Base-by-base conservation (phyloP, 495 filamentous ascomycete species). In the Hyphodiscus hymeniophilus region DNA sequence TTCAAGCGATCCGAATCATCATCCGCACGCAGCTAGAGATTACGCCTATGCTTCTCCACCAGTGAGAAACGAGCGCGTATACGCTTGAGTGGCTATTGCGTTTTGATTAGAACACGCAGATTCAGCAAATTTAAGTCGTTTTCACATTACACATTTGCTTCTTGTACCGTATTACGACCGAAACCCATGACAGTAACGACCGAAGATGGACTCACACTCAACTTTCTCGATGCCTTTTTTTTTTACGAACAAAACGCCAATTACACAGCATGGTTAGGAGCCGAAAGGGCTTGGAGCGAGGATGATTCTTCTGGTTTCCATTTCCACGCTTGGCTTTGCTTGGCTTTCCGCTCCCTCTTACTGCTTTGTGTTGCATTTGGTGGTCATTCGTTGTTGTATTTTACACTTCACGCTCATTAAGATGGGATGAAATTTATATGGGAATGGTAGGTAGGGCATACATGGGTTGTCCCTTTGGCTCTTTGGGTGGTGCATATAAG, bases 141-240 rank as follows among this genome's bases (percentile, higher is more conserved):
- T 42, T 20, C 22, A 24, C 23, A 42, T 42, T 24, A n/a, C 21
- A 12, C 39, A 28, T 28, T 28, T 28, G 26, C 7, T 43, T 43
- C 41, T 43, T 43, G 24, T 43, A 43, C n/a, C 23, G 41, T 43
- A 43, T 43, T 43, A 43, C 21, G 26, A 28, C 26, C 26, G 41
- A 43, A 32, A 43, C 23, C 26, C 6, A 43, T 43, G 41, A 31
- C 26, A 41, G 15, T 40, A 40, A 40, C 38, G 38, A 40, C 17
- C 10, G 38, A 36, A 5, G 13, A 36, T 6, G 15, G 5, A n/a
- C 13, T 36, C 34, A 36, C 34, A 6, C 4, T 4, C 17, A 7
- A 36, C 17, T 21, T 20, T 18, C 38, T 15, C 16, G 17, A 38
- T 38, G 7, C 30, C 30, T 36, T 36, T 40, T 40, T 12, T 31